phyloP scores from a whole-genome alignment of 768 basidiomycete genomes.

The Clathrus columnatus region DNA sequence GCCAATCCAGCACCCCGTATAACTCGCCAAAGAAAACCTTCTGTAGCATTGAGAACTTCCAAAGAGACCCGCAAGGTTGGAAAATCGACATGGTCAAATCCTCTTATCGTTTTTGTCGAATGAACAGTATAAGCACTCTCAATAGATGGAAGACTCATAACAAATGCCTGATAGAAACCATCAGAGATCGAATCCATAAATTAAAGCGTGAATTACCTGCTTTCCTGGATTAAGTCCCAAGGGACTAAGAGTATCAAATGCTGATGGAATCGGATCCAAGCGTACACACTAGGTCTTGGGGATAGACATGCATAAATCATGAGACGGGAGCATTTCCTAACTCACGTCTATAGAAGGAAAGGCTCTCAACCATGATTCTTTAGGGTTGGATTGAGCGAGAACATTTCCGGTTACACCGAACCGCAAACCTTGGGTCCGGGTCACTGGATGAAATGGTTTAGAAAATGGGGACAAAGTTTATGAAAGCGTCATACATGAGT shows the following conservation, averaged over 20 bases:
- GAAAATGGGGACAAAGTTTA: slow-evolving; percentile 4
- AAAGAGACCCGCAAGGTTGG: slow-evolving; percentile 79
- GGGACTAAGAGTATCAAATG: slow-evolving; percentile 60
- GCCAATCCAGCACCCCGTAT: slow-evolving; percentile 94
- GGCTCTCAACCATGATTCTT: slow-evolving; percentile 63
- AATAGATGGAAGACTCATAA: slow-evolving; percentile 87
- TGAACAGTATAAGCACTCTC: slow-evolving; percentile 85
- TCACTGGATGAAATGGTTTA: slow-evolving; percentile 42
- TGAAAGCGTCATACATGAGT: slow-evolving; percentile 40
- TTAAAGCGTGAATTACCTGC: slow-evolving; percentile 38
- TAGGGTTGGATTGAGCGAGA: slow-evolving; percentile 56
- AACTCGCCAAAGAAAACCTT: slow-evolving; percentile 90
- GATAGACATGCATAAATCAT: slow-evolving; percentile 3
- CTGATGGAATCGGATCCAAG: slow-evolving; percentile 58
- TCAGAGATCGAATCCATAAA: slow-evolving; percentile 7
- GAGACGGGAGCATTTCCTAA: background rate
- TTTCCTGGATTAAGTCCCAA: slow-evolving; percentile 65
- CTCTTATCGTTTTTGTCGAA: slow-evolving; percentile 67
- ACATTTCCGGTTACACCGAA: slow-evolving; percentile 91
- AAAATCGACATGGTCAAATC: slow-evolving; percentile 75
- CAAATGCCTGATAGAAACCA: slow-evolving; percentile 48
- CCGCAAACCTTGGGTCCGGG: slow-evolving; percentile 71
- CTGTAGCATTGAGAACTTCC: slow-evolving; percentile 85
- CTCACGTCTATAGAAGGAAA: slow-evolving; percentile 59
- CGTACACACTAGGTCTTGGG: slow-evolving; percentile 24